These are phyloP conservation scores for button mushroom (Agaricus bisporus) DNA, from an alignment of 768 basidiomycete genomes.

Conservation along the genomic window DNA sequence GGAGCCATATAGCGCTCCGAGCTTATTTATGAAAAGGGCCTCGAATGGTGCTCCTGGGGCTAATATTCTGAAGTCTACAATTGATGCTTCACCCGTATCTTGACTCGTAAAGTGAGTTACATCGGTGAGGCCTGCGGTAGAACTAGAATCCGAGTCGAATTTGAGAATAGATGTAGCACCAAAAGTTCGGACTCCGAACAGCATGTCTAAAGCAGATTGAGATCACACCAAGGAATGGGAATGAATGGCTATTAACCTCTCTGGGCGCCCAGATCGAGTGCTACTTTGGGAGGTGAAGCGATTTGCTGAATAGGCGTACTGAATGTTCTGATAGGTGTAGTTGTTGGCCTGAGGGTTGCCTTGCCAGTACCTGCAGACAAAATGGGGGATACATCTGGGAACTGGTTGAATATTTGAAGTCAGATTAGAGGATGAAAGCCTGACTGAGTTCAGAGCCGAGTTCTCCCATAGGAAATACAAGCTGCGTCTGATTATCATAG, in stretches of 20 bases:
- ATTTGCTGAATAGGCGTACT: slow-evolving; percentile 69
- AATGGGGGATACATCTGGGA: slow-evolving; percentile 45
- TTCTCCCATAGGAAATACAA: slow-evolving; percentile 64
- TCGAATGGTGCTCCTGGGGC: slow-evolving; percentile 21
- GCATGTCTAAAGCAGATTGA: slow-evolving; percentile 16
- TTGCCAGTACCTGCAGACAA: slow-evolving; percentile 18
- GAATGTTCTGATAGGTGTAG: slow-evolving; percentile 39
- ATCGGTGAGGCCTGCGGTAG: slow-evolving; percentile 22
- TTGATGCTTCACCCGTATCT: slow-evolving; percentile 32
- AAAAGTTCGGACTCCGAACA: slow-evolving; percentile 41
- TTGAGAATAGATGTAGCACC: slow-evolving; percentile 36
- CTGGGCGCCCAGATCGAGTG: background rate
- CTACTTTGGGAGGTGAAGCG: slow-evolving; percentile 17
- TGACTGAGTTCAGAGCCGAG: slow-evolving; percentile 54
- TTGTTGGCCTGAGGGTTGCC: slow-evolving; percentile 33
- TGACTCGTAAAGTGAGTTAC: slow-evolving; percentile 27
- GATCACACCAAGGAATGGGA: background rate
- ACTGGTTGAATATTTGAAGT: slow-evolving; percentile 3
- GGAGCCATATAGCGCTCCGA: slow-evolving; percentile 46
- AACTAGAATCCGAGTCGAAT: slow-evolving; percentile 14
- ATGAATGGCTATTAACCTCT: background rate
- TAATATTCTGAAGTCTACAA: slow-evolving; percentile 43
- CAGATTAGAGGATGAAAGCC: background rate
- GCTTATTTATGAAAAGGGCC: slow-evolving; percentile 40
- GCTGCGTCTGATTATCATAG: slow-evolving; percentile 13